Evolutionary conservation across 2,329 filamentous ascomycete genomes (phyloP).

Genomic region (Cladosporium sp.): DNA sequence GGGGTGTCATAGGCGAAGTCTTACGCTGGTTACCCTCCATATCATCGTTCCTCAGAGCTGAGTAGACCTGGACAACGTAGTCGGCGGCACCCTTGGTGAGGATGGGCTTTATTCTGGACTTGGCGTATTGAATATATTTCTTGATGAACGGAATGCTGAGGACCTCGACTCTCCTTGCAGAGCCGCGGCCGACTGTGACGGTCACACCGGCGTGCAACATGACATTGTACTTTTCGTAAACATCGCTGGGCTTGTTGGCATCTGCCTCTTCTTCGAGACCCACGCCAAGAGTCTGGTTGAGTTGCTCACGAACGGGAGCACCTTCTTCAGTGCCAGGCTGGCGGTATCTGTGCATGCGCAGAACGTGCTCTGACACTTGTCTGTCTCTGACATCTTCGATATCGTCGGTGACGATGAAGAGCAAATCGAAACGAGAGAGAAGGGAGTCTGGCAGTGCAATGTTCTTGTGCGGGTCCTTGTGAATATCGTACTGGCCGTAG

Average conservation of each 20-base stretch:
- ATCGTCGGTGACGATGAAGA: constrained; percentile 97
- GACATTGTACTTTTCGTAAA: constrained; percentile 92
- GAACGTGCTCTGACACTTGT: constrained; percentile 89
- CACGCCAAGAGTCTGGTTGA: constrained; percentile 77
- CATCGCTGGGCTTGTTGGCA: constrained; percentile 73
- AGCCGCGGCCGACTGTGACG: constrained; percentile 66
- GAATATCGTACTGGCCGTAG: constrained; percentile 95
- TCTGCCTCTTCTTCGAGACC: constrained; percentile 73
- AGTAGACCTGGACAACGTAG: constrained; percentile 86
- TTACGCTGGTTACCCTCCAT: constrained; percentile 89
- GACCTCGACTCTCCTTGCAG: constrained; percentile 75
- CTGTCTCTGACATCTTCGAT: constrained; percentile 92
- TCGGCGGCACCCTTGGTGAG: constrained; percentile 88
- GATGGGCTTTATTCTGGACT: constrained; percentile 81
- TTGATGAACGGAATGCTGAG: constrained; percentile 97
- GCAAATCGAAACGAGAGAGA: constrained; percentile 93
- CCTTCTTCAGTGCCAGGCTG: constrained; percentile 91
- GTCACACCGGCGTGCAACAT: constrained; percentile 94
- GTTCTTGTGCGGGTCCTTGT: constrained; percentile 98
- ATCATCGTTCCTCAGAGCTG: constrained; percentile 89
- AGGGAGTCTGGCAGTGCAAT: constrained; percentile 95
- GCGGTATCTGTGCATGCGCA: constrained; percentile 95
- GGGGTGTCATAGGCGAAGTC: constrained; percentile 91
- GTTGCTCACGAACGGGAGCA: constrained; percentile 84
- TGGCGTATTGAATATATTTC: constrained; percentile 98